A percentile compares a stretch with the other conserved stretches of the same genome.
Conservation (phyloP, 2,329 filamentous ascomycete species). For the Paraphaeosphaeria sporulosa region DNA sequence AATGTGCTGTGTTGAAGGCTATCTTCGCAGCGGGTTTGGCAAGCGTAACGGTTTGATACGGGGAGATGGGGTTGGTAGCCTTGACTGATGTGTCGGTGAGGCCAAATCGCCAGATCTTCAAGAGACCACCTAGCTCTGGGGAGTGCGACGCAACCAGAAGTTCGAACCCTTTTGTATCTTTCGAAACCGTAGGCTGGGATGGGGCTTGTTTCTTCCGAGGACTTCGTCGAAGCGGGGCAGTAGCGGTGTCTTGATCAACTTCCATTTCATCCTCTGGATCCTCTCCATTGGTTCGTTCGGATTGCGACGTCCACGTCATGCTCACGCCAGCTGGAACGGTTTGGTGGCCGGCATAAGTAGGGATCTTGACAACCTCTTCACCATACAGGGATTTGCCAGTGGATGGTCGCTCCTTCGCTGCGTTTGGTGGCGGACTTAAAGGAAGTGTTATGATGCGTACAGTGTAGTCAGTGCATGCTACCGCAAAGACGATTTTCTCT, state of each 20-base stretch:
- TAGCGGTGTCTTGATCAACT: conserved; percentile 37
- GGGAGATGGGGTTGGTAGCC: conserved; percentile 48
- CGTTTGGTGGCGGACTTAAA: conserved; percentile 59
- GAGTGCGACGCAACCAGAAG: conserved; percentile 53
- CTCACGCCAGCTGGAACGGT: conserved; percentile 60
- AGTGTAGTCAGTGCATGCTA: conserved; percentile 65
- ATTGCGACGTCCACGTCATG: conserved; percentile 59
- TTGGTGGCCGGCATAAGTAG: conserved; percentile 57
- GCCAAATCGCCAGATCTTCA: conserved; percentile 52
- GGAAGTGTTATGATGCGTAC: conserved; percentile 64
- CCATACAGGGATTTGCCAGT: conserved; percentile 41
- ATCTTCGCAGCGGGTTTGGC: conserved; percentile 60
- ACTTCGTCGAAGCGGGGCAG: conserved; percentile 25
- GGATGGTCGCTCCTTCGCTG: conserved; percentile 35
- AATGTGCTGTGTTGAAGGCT: conserved; percentile 62
- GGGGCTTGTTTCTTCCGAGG: conserved; percentile 32
- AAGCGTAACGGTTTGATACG: conserved; percentile 58
- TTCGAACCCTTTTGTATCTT: conserved; percentile 47
- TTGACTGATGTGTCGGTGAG: conserved; percentile 46
- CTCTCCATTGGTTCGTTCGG: conserved; percentile 27
- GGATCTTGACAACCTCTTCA: conserved; percentile 59
- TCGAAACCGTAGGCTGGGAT: conserved; percentile 28
- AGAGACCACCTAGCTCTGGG: conserved; percentile 47
- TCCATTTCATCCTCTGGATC: conserved; percentile 45
- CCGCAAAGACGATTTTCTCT: conserved; percentile 61